Conservation (phyloP, 306 rosid genomes). For the Psophocarpus tetragonolobus region DNA sequence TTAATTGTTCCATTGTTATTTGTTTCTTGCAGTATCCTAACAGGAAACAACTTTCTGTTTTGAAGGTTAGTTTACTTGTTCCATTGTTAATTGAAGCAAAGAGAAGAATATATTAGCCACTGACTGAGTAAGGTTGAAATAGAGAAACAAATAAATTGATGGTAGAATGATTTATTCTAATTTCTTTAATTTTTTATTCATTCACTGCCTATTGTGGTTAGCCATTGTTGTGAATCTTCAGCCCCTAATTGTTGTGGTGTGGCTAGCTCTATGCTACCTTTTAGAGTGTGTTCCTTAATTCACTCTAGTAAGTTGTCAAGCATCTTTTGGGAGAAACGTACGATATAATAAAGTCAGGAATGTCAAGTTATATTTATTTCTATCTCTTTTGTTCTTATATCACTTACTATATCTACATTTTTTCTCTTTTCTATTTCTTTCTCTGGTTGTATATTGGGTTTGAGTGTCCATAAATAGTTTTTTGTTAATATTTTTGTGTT, state of each 20-base stretch:
- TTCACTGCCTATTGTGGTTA: too few species aligned
- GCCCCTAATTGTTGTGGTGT: too few species aligned
- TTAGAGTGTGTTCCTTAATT: not conserved
- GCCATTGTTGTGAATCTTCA: too few species aligned
- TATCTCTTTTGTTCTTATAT: not conserved
- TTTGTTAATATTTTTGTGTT: slow-evolving; percentile 7
- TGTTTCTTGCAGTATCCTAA: slow-evolving; percentile 52
- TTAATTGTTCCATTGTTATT: slow-evolving; percentile 16
- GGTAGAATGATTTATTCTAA: too few species aligned
- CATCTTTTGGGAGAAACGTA: not conserved
- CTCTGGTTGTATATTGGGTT: not conserved
- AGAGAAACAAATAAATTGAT: too few species aligned
- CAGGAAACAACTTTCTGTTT: slow-evolving; percentile 49
- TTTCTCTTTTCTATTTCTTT: not conserved
- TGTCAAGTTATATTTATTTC: not conserved
- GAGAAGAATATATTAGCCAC: too few species aligned
- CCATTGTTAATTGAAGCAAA: too few species aligned
- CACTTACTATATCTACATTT: not conserved
- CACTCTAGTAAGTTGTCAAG: not conserved
- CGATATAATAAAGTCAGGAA: not conserved
- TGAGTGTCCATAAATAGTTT: too few species aligned
- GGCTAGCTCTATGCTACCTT: not conserved
- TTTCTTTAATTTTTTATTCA: too few species aligned
- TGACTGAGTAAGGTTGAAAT: too few species aligned
- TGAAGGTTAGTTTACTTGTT: slow-evolving; percentile 45